Evolutionary conservation across 257 asterid genomes (phyloP).

Genomic region (Linderniella brevidens): DNA sequence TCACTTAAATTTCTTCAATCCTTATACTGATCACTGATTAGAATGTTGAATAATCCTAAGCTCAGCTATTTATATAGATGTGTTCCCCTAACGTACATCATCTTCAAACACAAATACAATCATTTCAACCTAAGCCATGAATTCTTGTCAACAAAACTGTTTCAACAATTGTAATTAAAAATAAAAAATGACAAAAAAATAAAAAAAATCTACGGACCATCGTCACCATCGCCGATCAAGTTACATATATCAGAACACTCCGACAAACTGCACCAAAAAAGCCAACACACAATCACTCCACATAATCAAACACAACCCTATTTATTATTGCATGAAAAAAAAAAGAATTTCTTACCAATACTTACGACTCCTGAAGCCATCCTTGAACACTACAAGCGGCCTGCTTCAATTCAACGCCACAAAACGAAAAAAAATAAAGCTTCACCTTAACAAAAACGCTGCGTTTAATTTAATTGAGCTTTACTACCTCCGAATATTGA

Average conservation of each 20-base stretch:
- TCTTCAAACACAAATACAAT: too few relatives aligned
- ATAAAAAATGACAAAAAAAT: too few relatives aligned
- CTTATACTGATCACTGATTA: too few relatives aligned
- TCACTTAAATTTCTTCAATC: too few relatives aligned
- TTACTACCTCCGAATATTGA: conserved; percentile 49
- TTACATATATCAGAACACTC: conserved; percentile 89
- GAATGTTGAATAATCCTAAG: too few relatives aligned
- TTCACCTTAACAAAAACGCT: background rate
- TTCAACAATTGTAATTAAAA: too few relatives aligned
- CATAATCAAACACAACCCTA: too few relatives aligned
- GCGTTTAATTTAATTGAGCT: background rate
- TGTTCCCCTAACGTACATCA: too few relatives aligned
- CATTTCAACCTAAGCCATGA: too few relatives aligned
- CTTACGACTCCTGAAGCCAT: conserved; percentile 64
- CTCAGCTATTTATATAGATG: too few relatives aligned
- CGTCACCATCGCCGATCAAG: conserved; percentile 80
- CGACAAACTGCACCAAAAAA: conserved; percentile 48
- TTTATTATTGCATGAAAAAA: background rate
- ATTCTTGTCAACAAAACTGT: too few relatives aligned
- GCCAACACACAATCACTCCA: background rate
- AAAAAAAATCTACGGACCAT: conserved; percentile 37
- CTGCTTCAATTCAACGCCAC: conserved; percentile 14
- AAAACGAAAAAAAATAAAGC: background rate
- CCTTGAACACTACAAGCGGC: conserved; percentile 85
- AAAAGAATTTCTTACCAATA: conserved; percentile 43